Evolutionary conservation across 164 flowering plant species (phyloP), one percentile per base, ranked within the genome.

Genomic region (Dillenia suffruticosa): DNA sequence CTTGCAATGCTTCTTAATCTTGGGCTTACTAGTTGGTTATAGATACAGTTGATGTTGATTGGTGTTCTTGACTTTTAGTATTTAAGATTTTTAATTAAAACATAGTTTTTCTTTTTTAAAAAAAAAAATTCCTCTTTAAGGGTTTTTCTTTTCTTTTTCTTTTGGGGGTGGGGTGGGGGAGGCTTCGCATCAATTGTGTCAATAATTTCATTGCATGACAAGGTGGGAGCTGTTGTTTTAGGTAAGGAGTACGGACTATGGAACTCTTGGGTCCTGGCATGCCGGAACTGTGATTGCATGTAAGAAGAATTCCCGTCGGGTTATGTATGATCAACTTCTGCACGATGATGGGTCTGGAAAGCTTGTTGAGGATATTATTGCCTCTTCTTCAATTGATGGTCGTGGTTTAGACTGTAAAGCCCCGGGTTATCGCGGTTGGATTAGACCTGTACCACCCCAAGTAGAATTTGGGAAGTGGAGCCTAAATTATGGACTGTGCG

Each of bases 401-500:
- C 24, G 4, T 40, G 48, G 10, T 56, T 14, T 13, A 43, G 54
- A 9, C 17, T 2, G 16, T 40, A 56, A 1, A 2, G 15, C 48
- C 11, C 12, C 8, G 0, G 13, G 63, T 1, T 46, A 17, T 44
- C 72, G 86, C 7, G 76, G 86, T 14, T 1, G 45, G 49, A 77
- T 86, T 51, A 79, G 92, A 73, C 89, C 86, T 19, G 12, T 62
- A 13, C 85, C 81, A 0, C 82, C 85, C 14, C 22, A 13, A 3
- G 3, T 49, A 54, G 46, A 56, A 46, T 19, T 67, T 16, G 54
- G 26, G 24, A n/a, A 44, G 12, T 58, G 61, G 60, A 12, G 24
- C 17, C 73, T 94, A 1, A 51, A 49, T 44, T 94, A 84, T 77
- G 96, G 94, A 24, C 66, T 79, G 6, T 91, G 96, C 65, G 97